A percentile compares a stretch with the other conserved stretches of the same genome.
Conservation (phyloP, 768 basidiomycete genomes). For the Lactarius hengduanensis region DNA sequence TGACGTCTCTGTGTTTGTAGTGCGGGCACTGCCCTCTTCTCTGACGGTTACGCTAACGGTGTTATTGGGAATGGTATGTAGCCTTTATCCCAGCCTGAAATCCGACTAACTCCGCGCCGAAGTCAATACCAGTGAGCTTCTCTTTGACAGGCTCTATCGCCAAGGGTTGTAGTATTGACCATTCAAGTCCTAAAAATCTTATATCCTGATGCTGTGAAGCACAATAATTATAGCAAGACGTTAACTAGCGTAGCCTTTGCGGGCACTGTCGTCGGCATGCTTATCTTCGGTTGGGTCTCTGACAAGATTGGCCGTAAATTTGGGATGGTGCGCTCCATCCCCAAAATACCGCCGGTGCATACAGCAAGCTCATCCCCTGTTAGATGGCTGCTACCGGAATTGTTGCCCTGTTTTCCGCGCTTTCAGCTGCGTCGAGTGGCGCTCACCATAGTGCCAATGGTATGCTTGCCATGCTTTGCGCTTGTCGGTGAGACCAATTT, state of each 20-base stretch:
- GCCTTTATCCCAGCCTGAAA: background rate
- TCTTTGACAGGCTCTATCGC: background rate
- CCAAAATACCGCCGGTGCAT: background rate
- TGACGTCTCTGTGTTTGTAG: slow-evolving; percentile 37
- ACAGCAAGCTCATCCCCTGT: background rate
- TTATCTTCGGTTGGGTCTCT: slow-evolving; percentile 76
- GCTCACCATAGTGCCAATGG: slow-evolving; percentile 69
- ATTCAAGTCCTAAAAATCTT: slow-evolving; percentile 63
- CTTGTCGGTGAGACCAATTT: slow-evolving; percentile 57
- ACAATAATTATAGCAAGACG: slow-evolving; percentile 58
- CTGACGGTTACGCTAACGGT: slow-evolving; percentile 86
- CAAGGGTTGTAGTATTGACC: slow-evolving; percentile 1
- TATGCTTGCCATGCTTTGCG: slow-evolving; percentile 72
- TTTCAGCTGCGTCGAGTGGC: slow-evolving; percentile 82
- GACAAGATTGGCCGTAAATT: slow-evolving; percentile 76
- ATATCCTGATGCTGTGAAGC: slow-evolving; percentile 53
- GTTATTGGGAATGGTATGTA: slow-evolving; percentile 74
- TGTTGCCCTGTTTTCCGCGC: slow-evolving; percentile 77
- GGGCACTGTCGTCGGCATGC: slow-evolving; percentile 85
- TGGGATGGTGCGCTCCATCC: slow-evolving; percentile 69
- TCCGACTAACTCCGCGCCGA: slow-evolving; percentile 15
- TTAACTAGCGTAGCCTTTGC: slow-evolving; percentile 76
- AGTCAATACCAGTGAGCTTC: slow-evolving; percentile 67
- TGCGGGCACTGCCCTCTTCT: slow-evolving; percentile 86
- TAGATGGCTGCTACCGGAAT: slow-evolving; percentile 83